Conservation (phyloP, 345 rosid genomes). For the Lepidium sativum region DNA sequence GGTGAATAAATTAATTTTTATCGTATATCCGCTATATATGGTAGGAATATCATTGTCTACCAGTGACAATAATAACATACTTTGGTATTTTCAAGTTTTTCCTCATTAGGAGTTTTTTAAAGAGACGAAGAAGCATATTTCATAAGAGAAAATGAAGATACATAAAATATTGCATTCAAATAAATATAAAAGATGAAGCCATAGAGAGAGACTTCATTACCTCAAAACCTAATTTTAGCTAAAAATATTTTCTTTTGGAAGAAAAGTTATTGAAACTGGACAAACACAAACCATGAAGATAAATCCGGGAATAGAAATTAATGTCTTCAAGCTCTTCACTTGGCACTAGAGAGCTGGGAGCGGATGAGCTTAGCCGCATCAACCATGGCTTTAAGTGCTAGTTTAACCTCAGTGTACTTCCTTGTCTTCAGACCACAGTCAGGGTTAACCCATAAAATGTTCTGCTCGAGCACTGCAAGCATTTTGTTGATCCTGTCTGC, state of each 20-base stretch:
- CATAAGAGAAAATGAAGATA: constrained; percentile 7
- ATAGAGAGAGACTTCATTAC: neutral
- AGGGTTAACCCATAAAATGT: constrained; percentile 97
- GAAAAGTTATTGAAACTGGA: constrained; percentile 22
- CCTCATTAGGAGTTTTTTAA: neutral
- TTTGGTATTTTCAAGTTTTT: neutral
- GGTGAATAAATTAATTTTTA: neutral
- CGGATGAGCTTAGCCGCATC: constrained; percentile 90
- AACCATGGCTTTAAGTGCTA: constrained; percentile 85
- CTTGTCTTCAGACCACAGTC: constrained; percentile 97
- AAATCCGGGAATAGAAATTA: neutral
- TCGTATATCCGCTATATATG: too few species aligned
- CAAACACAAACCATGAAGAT: constrained; percentile 20
- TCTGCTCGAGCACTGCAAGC: constrained; percentile 86
- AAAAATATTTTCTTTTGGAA: neutral
- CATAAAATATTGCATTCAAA: constrained; percentile 7
- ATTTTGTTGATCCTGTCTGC: constrained; percentile 93
- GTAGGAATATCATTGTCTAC: too few species aligned
- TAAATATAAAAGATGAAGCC: neutral
- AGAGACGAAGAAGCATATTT: constrained; percentile 6
- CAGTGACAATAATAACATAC: too few species aligned
- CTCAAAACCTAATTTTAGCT: constrained; percentile 23
- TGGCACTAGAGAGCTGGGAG: constrained; percentile 71
- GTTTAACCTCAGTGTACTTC: constrained; percentile 84
- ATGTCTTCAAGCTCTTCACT: constrained; percentile 40